Percentiles rank a stretch among this genome's conserved stretches.
phyloP scores from a whole-genome alignment of 169 alveolate species.

The Babesia microti region DNA sequence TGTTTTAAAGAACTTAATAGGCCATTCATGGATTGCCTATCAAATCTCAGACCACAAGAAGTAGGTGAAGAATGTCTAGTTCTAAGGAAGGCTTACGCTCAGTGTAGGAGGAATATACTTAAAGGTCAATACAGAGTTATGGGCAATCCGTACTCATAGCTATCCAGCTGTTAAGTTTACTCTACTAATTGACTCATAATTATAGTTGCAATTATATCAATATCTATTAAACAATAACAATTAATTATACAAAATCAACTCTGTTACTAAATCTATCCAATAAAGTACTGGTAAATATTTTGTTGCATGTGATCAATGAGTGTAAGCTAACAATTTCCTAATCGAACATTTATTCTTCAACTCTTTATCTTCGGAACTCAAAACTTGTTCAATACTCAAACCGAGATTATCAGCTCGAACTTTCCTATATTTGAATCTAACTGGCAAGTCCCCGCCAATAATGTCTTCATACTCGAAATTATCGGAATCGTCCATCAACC shows the following conservation, averaged over 20 bases:
- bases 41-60: constrained; percentile 50
- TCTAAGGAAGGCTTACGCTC: constrained; percentile 60
- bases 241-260: no score
- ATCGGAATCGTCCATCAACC: constrained; percentile 20
- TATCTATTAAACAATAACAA: no score
- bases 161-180: no score
- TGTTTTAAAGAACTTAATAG: constrained; percentile 49
- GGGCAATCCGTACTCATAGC: constrained; percentile 64
- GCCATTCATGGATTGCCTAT: constrained; percentile 57
- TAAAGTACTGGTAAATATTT: no score
- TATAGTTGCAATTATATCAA: no score
- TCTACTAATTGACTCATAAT: no score
- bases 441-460: constrained; percentile 61
- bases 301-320: no score
- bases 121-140: constrained; percentile 50
- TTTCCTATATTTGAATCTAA: constrained; percentile 50
- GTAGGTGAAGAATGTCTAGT: constrained; percentile 61
- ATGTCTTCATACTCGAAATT: constrained; percentile 54
- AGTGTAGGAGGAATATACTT: constrained; percentile 61
- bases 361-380: constrained; percentile 46
- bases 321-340: constrained; percentile 23
- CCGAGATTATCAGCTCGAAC: constrained; percentile 50
- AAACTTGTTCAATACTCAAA: constrained; percentile 36
- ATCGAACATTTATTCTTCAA: constrained; percentile 47
- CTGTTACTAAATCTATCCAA: no score